A percentile compares a stretch with the other conserved stretches of the same genome.
Evolutionary conservation across 129 eudicot species (phyloP).

Genomic region (sunflower (Helianthus annuus)): DNA sequence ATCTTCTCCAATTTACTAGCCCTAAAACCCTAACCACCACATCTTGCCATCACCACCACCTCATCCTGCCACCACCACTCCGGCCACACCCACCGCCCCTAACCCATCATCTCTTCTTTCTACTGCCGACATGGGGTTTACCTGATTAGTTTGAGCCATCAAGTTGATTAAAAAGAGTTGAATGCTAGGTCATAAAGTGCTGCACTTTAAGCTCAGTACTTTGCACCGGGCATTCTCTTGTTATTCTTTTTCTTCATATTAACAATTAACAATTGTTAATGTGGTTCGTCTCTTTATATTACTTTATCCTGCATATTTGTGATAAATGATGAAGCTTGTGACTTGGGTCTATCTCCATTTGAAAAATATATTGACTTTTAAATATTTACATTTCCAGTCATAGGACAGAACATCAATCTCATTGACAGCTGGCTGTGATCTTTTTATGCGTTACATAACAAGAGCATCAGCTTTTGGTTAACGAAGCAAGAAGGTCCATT

Average conservation of each 20-base stretch:
- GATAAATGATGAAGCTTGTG: constrained; percentile 7
- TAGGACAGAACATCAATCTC: constrained; percentile 97
- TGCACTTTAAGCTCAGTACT: not conserved
- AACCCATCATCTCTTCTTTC: not conserved
- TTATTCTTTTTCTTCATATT: not conserved
- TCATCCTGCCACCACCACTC: too few species aligned
- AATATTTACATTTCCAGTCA: constrained; percentile 48
- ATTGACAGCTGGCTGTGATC: constrained; percentile 97
- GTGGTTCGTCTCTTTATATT: not conserved
- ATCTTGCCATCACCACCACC: too few species aligned
- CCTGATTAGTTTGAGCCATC: not conserved
- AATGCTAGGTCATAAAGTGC: not conserved
- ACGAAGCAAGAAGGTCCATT: not conserved
- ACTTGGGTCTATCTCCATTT: constrained; percentile 9
- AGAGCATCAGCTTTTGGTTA: constrained; percentile 80
- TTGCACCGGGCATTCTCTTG: not conserved
- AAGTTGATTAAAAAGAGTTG: not conserved
- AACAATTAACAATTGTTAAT: not conserved
- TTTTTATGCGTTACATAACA: constrained; percentile 96
- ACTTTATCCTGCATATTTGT: constrained; percentile 5
- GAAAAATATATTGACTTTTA: not conserved
- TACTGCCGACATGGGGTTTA: too few species aligned
- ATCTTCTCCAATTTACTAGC: too few species aligned
- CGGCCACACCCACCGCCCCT: too few species aligned
- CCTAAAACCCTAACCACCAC: too few species aligned